These are phyloP conservation scores for Cardamine occulta DNA, from an alignment of 345 rosid genomes.

Conservation along the genomic window DNA sequence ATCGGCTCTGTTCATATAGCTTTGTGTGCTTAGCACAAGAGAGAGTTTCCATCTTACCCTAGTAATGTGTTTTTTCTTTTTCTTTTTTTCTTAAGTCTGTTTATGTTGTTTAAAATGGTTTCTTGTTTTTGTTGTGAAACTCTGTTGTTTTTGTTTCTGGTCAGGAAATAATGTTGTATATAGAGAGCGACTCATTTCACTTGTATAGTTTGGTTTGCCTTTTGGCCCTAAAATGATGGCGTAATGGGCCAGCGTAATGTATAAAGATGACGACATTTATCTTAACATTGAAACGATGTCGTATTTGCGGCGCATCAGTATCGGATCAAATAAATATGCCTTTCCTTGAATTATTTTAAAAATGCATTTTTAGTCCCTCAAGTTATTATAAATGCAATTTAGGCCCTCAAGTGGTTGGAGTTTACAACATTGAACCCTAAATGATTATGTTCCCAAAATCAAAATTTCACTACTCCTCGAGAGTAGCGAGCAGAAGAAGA, in stretches of 20 bases:
- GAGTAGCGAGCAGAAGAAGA: conserved; percentile 34
- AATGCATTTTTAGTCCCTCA: not conserved
- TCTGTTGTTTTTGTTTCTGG: conserved; percentile 8
- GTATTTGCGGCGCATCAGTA: not conserved
- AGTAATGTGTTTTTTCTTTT: conserved; percentile 6
- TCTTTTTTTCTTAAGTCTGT: conserved; percentile 13
- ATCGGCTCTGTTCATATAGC: conserved; percentile 39
- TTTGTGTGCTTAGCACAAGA: conserved; percentile 27
- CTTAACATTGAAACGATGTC: not conserved
- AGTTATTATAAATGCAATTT: not conserved
- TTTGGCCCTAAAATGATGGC: not conserved
- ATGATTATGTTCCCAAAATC: conserved; percentile 25
- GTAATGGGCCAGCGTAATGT: not conserved
- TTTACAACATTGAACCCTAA: conserved; percentile 31
- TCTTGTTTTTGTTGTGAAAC: conserved; percentile 20
- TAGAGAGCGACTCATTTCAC: not conserved
- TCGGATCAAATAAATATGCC: conserved; percentile 24
- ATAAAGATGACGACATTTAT: not conserved
- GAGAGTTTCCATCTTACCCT: not conserved
- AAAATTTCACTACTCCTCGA: conserved; percentile 36
- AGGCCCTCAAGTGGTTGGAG: not conserved
- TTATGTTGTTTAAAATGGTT: conserved; percentile 11
- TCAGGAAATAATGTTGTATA: conserved; percentile 18
- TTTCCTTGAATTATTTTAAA: not conserved
- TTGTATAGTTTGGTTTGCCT: not conserved